Percentiles rank a stretch among this genome's conserved stretches.
Conservation (phyloP, 345 rosid species). For the Citrus australasica region DNA sequence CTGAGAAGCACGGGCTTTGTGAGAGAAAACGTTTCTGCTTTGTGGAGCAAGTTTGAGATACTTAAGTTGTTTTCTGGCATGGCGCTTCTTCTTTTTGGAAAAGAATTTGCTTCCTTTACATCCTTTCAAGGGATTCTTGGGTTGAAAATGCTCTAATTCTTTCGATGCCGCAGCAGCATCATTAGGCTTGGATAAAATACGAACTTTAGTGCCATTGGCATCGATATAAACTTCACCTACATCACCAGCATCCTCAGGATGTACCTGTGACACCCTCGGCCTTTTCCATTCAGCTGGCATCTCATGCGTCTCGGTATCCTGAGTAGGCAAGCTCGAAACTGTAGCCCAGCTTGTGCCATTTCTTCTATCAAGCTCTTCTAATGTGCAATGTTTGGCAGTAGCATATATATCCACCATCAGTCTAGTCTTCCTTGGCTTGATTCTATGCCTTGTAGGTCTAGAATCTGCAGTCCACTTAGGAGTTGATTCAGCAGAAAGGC, state of each 20-base stretch:
- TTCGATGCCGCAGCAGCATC: constrained; percentile 30
- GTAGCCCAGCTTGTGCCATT: constrained; percentile 73
- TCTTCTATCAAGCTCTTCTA: constrained; percentile 90
- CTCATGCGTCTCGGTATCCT: constrained; percentile 33
- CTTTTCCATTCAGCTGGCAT: constrained; percentile 33
- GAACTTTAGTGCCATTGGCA: constrained; percentile 74
- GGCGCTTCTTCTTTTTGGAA: constrained; percentile 45
- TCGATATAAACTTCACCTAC: constrained; percentile 90
- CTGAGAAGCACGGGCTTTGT: constrained; percentile 48
- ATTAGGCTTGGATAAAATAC: constrained; percentile 70
- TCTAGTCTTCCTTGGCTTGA: constrained; percentile 71
- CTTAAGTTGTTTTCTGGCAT: constrained; percentile 45
- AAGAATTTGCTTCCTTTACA: constrained; percentile 38
- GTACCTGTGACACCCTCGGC: constrained; percentile 29
- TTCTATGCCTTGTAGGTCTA: constrained; percentile 59
- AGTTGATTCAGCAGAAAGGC: constrained; percentile 71
- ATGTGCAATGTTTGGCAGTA: constrained; percentile 61
- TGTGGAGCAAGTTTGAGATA: constrained; percentile 51
- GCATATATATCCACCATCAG: constrained; percentile 80
- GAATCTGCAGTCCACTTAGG: constrained; percentile 60
- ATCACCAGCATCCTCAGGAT: constrained; percentile 53
- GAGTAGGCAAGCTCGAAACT: constrained; percentile 39
- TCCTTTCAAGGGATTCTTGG: constrained; percentile 39
- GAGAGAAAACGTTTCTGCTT: constrained; percentile 40
- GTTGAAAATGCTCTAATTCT: constrained; percentile 31